phyloP scores from a whole-genome alignment of 257 asterid genomes.

The Forsythia viridissima region DNA sequence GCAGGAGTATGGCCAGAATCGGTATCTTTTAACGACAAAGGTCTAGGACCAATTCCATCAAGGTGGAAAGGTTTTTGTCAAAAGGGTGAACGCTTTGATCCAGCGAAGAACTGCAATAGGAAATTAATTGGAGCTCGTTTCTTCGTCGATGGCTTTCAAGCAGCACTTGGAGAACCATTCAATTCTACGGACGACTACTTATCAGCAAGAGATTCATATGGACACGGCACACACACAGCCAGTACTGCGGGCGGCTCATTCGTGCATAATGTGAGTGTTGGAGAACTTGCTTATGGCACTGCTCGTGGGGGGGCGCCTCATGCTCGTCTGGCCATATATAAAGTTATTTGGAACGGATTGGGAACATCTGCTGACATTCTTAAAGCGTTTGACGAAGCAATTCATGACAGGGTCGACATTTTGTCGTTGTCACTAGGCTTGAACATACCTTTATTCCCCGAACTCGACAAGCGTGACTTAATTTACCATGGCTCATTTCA shows the following conservation, averaged over 20 bases:
- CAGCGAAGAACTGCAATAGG: conserved; percentile 34
- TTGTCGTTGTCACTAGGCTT: conserved; percentile 33
- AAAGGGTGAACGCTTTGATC: conserved; percentile 24
- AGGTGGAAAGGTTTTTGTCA: conserved; percentile 45
- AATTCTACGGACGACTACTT: conserved; percentile 26
- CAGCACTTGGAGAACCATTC: conserved; percentile 6
- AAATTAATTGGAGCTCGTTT: conserved; percentile 51
- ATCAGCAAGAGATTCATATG: conserved; percentile 33
- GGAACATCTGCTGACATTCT: conserved; percentile 31
- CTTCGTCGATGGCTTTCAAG: conserved; percentile 28
- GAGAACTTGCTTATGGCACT: conserved; percentile 34
- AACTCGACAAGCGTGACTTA: conserved; percentile 18
- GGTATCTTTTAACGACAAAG: conserved; percentile 31
- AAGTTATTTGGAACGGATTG: conserved; percentile 14
- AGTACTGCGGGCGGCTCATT: conserved; percentile 35
- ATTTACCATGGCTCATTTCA: conserved; percentile 41
- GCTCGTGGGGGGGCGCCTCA: conserved; percentile 45
- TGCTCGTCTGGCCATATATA: conserved; percentile 42
- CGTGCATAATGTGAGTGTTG: conserved; percentile 24
- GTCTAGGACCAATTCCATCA: conserved; percentile 46
- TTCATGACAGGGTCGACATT: conserved; percentile 43
- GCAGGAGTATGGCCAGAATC: conserved; percentile 49
- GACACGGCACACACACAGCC: conserved; percentile 38
- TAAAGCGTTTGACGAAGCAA: conserved; percentile 43
- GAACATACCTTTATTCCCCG: conserved; percentile 20